phyloP scores from a whole-genome alignment of 2,329 filamentous ascomycete genomes.

The Colletotrichum camelliae region DNA sequence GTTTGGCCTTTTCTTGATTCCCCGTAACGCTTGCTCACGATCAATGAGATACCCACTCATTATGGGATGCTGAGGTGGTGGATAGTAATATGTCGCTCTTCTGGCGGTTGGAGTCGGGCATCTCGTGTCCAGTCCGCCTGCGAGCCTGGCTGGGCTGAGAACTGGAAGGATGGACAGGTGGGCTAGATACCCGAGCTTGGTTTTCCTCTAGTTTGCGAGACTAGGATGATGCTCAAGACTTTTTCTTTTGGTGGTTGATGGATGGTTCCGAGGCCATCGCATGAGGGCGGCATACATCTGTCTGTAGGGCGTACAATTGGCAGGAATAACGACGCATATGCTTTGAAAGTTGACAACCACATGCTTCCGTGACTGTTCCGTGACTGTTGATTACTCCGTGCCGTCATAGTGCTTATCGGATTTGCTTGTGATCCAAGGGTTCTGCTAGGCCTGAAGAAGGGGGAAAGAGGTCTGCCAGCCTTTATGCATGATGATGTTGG shows the following conservation, averaged over 20 bases:
- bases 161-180: neutral
- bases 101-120: neutral
- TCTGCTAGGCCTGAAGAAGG: neutral
- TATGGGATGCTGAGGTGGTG: constrained; percentile 1
- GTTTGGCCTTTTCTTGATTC: neutral
- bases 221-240: neutral
- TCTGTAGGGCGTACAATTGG: constrained; percentile 6
- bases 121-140: neutral
- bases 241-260: neutral
- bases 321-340: constrained; percentile 15
- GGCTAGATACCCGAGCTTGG: neutral
- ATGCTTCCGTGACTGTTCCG: neutral
- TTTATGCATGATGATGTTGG: constrained; percentile 1
- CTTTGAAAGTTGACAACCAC: neutral
- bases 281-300: neutral
- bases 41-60: constrained; percentile 19
- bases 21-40: constrained; percentile 16
- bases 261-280: neutral
- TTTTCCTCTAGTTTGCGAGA: neutral
- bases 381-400: neutral
- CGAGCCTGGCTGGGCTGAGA: neutral
- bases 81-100: constrained; percentile 7
- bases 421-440: neutral
- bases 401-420: neutral
- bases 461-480: neutral